Evolutionary conservation across 768 basidiomycete species (phyloP).

Genomic region (Gymnopilus junonius): DNA sequence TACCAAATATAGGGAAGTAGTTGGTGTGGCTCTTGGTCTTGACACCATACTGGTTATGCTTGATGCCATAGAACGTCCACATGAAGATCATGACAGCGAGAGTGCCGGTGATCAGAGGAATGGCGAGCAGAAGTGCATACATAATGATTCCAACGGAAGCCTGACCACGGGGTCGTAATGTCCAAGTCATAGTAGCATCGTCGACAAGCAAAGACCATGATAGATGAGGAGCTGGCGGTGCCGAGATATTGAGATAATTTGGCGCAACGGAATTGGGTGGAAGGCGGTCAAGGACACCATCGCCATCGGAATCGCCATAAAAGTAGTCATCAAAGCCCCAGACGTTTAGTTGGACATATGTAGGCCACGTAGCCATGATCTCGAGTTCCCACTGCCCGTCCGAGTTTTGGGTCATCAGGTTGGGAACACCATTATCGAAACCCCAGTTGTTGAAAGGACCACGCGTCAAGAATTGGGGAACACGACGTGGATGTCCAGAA

Average conservation of each 20-base stretch:
- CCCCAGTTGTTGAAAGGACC: constrained; percentile 94
- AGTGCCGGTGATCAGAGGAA: constrained; percentile 85
- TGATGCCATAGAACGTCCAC: constrained; percentile 97
- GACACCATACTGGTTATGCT: constrained; percentile 90
- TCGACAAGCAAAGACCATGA: constrained; percentile 86
- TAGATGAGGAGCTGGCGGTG: constrained; percentile 85
- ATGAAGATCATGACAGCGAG: constrained; percentile 88
- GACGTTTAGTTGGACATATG: constrained; percentile 88
- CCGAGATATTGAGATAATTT: constrained; percentile 91
- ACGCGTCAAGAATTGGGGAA: constrained; percentile 86
- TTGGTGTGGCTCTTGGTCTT: constrained; percentile 70
- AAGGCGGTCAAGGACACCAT: constrained; percentile 88
- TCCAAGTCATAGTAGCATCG: constrained; percentile 79
- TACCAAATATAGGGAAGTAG: constrained; percentile 90
- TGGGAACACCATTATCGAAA: constrained; percentile 79
- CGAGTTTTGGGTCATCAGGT: constrained; percentile 65
- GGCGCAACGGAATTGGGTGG: constrained; percentile 86
- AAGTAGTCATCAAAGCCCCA: constrained; percentile 92
- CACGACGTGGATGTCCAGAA: constrained; percentile 62
- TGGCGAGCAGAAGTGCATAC: constrained; percentile 80
- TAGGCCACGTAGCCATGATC: constrained; percentile 91
- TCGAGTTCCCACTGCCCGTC: constrained; percentile 84
- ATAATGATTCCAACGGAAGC: constrained; percentile 83
- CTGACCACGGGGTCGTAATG: constrained; percentile 80
- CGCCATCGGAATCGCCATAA: constrained; percentile 89